These are phyloP conservation scores for Mycena filopes DNA, from an alignment of 768 basidiomycete species.

Conservation along the genomic window DNA sequence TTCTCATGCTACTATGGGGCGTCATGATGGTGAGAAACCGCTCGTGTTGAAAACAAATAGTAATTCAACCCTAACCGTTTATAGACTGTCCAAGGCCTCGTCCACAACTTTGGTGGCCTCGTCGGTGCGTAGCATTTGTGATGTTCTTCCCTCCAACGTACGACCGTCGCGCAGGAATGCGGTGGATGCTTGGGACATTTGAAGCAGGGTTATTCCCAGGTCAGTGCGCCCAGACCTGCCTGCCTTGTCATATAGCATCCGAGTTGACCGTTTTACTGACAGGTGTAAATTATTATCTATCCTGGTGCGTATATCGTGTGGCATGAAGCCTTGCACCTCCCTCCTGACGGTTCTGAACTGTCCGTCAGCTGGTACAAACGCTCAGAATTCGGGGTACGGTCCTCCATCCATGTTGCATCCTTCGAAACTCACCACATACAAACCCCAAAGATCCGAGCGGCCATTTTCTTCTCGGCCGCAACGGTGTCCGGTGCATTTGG, in stretches of 20 bases:
- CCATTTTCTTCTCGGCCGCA: constrained; percentile 81
- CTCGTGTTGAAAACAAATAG: not conserved
- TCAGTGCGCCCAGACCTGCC: constrained; percentile 16
- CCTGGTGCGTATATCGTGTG: constrained; percentile 63
- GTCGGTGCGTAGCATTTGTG: constrained; percentile 56
- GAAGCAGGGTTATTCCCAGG: constrained; percentile 75
- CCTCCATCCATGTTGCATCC: constrained; percentile 56
- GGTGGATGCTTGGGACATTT: constrained; percentile 78
- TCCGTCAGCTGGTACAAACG: constrained; percentile 63
- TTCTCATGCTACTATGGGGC: constrained; percentile 80
- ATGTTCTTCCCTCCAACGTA: not conserved
- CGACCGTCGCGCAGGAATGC: constrained; percentile 57
- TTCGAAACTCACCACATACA: constrained; percentile 26
- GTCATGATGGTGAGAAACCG: constrained; percentile 69
- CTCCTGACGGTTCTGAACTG: not conserved
- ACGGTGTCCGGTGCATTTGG: constrained; percentile 88
- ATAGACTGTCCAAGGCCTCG: constrained; percentile 78
- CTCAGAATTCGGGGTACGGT: constrained; percentile 75
- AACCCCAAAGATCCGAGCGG: constrained; percentile 52
- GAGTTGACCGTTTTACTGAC: constrained; percentile 74
- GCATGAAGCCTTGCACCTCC: not conserved
- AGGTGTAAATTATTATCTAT: constrained; percentile 77
- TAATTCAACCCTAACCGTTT: not conserved
- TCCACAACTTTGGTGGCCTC: constrained; percentile 74
- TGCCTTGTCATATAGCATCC: constrained; percentile 62